These are phyloP conservation scores for Lolium rigidum DNA, from an alignment of 176 grass and related monocot species.

Conservation along the genomic window DNA sequence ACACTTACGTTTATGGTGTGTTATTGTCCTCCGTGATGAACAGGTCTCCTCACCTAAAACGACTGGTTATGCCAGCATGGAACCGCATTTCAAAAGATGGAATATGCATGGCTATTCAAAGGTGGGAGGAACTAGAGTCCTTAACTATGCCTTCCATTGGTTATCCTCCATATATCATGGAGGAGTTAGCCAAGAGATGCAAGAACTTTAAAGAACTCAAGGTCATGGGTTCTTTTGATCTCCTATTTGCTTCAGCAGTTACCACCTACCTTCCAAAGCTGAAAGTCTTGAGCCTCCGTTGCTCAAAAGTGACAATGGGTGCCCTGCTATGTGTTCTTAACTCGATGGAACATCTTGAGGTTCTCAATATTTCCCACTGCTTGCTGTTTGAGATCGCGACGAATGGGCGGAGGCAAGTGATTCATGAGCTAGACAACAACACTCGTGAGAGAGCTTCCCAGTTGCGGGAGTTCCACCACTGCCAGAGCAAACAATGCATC, in stretches of 20 bases:
- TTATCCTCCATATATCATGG: conserved; percentile 79
- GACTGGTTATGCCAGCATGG: conserved; percentile 97
- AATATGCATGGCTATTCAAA: conserved; percentile 78
- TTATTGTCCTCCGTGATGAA: conserved; percentile 36
- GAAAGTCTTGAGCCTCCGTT: conserved; percentile 89
- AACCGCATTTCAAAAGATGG: conserved; percentile 76
- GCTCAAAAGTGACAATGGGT: conserved; percentile 74
- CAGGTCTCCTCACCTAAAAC: conserved; percentile 80
- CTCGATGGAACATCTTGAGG: conserved; percentile 67
- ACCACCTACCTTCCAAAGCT: conserved; percentile 69
- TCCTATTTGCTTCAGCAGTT: conserved; percentile 64
- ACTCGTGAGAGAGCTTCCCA: conserved; percentile 59
- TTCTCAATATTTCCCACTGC: conserved; percentile 94
- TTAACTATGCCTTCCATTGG: conserved; percentile 88
- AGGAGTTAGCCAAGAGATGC: conserved; percentile 83
- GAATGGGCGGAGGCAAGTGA: conserved; percentile 65
- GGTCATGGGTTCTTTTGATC: conserved; percentile 88
- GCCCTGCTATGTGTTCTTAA: conserved; percentile 67
- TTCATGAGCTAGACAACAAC: conserved; percentile 64
- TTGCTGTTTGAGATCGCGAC: conserved; percentile 55
- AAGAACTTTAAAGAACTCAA: conserved; percentile 90
- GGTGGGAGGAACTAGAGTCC: conserved; percentile 79
- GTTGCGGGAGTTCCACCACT: conserved; percentile 74
- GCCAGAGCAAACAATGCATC: conserved; percentile 67
- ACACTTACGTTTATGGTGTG: not conserved